These are phyloP conservation scores for Russula virescens DNA, from an alignment of 768 basidiomycete genomes.

Conservation along the genomic window DNA sequence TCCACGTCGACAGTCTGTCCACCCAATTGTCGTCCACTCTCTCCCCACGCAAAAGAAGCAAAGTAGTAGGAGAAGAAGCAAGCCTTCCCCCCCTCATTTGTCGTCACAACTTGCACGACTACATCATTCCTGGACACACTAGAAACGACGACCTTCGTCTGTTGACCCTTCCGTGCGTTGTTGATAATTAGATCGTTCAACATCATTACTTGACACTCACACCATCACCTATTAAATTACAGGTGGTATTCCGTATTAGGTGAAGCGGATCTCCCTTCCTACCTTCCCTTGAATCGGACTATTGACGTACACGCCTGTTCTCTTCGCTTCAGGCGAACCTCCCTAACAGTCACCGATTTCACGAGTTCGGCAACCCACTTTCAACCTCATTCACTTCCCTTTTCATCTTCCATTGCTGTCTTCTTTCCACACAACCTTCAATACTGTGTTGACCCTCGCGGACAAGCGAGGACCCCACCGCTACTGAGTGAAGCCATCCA, in stretches of 20 bases:
- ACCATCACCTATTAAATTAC: constrained; percentile 7
- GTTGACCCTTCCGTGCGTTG: constrained; percentile 63
- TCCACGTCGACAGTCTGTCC: background rate
- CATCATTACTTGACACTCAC: background rate
- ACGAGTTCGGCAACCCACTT: background rate
- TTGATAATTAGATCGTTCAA: too few relatives aligned
- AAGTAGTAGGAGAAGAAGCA: background rate
- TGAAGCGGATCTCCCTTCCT: constrained; percentile 1
- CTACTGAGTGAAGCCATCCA: constrained; percentile 46
- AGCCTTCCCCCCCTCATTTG: constrained; percentile 22
- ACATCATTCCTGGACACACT: constrained; percentile 72
- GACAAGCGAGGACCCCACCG: constrained; percentile 58
- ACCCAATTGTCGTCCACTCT: background rate
- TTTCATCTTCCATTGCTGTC: constrained; percentile 13
- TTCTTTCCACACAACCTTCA: constrained; percentile 31
- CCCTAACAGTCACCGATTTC: constrained; percentile 49
- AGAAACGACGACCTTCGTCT: constrained; percentile 78
- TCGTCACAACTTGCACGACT: constrained; percentile 26
- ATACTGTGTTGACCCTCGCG: constrained; percentile 45
- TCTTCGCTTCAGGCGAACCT: constrained; percentile 58
- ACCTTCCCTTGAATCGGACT: constrained; percentile 6
- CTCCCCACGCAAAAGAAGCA: background rate
- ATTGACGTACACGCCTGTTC: constrained; percentile 5
- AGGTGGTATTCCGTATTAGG: constrained; percentile 82
- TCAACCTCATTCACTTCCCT: background rate